Conservation (phyloP, 2,329 filamentous ascomycete genomes). For the Venturia effusa region DNA sequence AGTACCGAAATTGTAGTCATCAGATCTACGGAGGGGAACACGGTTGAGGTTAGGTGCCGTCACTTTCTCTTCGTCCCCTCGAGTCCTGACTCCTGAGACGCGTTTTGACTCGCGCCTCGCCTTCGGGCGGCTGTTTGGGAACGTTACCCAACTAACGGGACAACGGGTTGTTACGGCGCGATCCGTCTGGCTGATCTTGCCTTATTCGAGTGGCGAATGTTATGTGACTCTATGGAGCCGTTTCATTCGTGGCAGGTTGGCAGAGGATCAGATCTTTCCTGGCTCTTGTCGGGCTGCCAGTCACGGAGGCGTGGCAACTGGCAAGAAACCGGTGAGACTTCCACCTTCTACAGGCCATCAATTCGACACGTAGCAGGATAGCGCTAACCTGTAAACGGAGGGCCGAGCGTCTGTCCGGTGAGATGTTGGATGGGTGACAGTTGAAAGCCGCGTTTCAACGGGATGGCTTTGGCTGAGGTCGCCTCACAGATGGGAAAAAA, state of each 20-base stretch:
- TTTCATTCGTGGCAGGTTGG: background rate
- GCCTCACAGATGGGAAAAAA: background rate
- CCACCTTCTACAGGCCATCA: background rate
- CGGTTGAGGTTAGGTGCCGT: too few species aligned
- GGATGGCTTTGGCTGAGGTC: background rate
- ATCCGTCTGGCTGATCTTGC: background rate
- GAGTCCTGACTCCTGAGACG: background rate
- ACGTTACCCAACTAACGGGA: background rate
- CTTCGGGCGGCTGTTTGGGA: background rate
- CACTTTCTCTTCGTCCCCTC: background rate
- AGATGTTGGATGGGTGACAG: background rate
- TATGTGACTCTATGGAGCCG: background rate
- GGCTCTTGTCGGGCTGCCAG: background rate
- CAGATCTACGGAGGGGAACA: too few species aligned
- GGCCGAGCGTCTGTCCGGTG: background rate
- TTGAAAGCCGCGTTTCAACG: background rate
- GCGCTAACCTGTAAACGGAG: background rate
- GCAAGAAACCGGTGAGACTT: background rate
- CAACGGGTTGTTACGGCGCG: background rate
- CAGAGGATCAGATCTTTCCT: background rate
- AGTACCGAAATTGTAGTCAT: too few species aligned
- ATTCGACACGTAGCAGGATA: background rate
- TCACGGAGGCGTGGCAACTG: background rate
- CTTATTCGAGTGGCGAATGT: background rate
- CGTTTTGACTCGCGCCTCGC: background rate